Base-by-base conservation (phyloP, 2,329 filamentous ascomycete species). In the Arthrobotrys pseudoclavata region DNA sequence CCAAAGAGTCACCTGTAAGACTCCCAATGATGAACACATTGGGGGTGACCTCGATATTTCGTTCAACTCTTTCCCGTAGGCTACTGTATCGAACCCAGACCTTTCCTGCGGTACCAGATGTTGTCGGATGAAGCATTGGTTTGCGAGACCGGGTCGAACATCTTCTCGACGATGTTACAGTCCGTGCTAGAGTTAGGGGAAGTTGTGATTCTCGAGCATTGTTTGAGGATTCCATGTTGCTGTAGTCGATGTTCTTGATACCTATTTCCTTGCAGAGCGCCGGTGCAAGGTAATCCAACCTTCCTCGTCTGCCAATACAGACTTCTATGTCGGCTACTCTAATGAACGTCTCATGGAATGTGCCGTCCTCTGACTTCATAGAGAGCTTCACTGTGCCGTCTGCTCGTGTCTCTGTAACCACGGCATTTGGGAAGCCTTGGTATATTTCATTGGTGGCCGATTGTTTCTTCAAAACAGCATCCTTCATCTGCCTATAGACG, bases 401-500 rank as follows among this genome's bases (percentile, higher is more conserved):
- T 80, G 6, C 45, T 37, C 5, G 37, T 55, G 40, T 81, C 79
- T 76, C 24, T 82, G 83, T 37, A 81, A 83, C 45, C 70, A 69
- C 55, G 82, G 82, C 9, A 80, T 80, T 52, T 81, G 82, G 57
- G 81, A 82, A 26, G 67, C 77, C 45, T 80, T 40, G 40, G 55
- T 60, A 76, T 15, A 1, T n/a, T 45, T 29, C 40, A 37, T 67
- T 50, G 3, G 29, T 75, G 4, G 47, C 53, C 3, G 79, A 24
- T 29, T 78, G 61, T 37, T 79, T 79, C 81, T 78, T 29, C 83
- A 70, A 2, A 22, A 83, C 84, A 18, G 87, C 86, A 7, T 86
- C 84, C 82, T 89, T 89, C 88, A 90, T 90, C 48, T 87, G 84
- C 13, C 87, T 85, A 79, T 90, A 89, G 0, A 90, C 84, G 7